phyloP scores from a whole-genome alignment of 2,329 filamentous ascomycete genomes.

The Curvularia sp. region DNA sequence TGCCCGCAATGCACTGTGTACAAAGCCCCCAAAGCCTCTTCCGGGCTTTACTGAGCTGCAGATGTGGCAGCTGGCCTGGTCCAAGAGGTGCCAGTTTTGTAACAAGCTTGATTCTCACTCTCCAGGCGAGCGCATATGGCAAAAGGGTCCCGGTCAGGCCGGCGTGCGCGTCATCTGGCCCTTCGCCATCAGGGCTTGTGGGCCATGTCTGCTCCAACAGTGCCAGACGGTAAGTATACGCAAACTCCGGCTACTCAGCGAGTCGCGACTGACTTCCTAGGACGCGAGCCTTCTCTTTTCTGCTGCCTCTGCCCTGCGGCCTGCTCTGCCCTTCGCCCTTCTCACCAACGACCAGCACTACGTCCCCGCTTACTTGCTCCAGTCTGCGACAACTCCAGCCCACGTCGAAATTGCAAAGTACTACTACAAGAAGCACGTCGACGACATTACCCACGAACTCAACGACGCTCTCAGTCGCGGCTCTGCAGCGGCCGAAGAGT shows the following conservation, averaged over 20 bases:
- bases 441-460: constrained; percentile 68
- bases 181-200: constrained; percentile 72
- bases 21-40: constrained; percentile 73
- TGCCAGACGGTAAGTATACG: constrained; percentile 68
- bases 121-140: constrained; percentile 56
- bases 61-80: constrained; percentile 76
- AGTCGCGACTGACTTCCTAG: constrained; percentile 54
- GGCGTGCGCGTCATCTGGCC: constrained; percentile 73
- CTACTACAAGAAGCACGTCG: constrained; percentile 69
- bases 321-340: constrained; percentile 73
- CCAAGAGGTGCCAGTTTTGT: constrained; percentile 72
- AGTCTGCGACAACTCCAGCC: constrained; percentile 58
- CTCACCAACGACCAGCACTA: constrained; percentile 68
- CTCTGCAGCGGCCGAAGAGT: constrained; percentile 73
- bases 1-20: constrained; percentile 70
- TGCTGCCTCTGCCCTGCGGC: constrained; percentile 65
- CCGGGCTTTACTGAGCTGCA: constrained; percentile 70
- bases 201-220: constrained; percentile 65
- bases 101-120: constrained; percentile 49
- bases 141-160: constrained; percentile 66
- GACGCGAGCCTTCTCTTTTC: constrained; percentile 74
- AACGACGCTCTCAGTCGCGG: constrained; percentile 70
- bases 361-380: constrained; percentile 63
- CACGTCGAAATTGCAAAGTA: constrained; percentile 67
- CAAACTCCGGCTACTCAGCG: constrained; percentile 3